phyloP scores from a whole-genome alignment of 2,329 filamentous ascomycete genomes.

The Aspergillus candidus region DNA sequence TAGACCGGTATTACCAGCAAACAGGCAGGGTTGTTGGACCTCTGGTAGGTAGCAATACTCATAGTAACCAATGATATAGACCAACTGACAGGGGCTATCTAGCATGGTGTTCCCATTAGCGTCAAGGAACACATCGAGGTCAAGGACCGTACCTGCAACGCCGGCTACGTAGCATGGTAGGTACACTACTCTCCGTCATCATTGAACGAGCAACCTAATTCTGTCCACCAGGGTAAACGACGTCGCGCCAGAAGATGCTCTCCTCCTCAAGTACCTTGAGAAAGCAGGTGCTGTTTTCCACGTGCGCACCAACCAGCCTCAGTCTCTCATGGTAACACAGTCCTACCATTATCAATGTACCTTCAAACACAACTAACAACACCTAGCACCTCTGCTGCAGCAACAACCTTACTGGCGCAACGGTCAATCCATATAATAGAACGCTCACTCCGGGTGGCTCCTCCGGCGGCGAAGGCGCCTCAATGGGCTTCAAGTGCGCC shows the following conservation, averaged over 20 bases:
- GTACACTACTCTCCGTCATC: slow-evolving; percentile 9
- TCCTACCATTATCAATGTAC: not conserved
- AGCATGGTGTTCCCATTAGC: slow-evolving; percentile 51
- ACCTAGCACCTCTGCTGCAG: slow-evolving; percentile 30
- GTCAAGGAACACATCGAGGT: slow-evolving; percentile 59
- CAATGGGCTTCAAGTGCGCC: slow-evolving; percentile 38
- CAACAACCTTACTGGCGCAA: slow-evolving; percentile 39
- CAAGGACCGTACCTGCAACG: slow-evolving; percentile 40
- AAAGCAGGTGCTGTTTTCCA: slow-evolving; percentile 40
- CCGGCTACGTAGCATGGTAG: slow-evolving; percentile 33
- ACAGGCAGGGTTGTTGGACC: slow-evolving; percentile 45
- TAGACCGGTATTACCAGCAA: slow-evolving; percentile 26
- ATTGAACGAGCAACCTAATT: not conserved
- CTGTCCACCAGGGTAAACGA: slow-evolving; percentile 27
- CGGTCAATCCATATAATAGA: slow-evolving; percentile 37
- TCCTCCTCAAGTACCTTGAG: slow-evolving; percentile 26
- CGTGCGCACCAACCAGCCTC: slow-evolving; percentile 40
- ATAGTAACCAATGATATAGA: not conserved
- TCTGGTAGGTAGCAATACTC: slow-evolving; percentile 22
- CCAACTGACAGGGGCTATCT: not conserved
- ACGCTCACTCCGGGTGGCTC: slow-evolving; percentile 38
- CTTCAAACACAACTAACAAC: slow-evolving; percentile 3
- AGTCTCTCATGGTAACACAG: slow-evolving; percentile 33
- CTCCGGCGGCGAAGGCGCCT: slow-evolving; percentile 41
- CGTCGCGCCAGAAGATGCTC: slow-evolving; percentile 30